These are phyloP conservation scores for Capillidium rhysosporum DNA, from an alignment of 371 early-diverging fungal genomes.

Conservation along the genomic window DNA sequence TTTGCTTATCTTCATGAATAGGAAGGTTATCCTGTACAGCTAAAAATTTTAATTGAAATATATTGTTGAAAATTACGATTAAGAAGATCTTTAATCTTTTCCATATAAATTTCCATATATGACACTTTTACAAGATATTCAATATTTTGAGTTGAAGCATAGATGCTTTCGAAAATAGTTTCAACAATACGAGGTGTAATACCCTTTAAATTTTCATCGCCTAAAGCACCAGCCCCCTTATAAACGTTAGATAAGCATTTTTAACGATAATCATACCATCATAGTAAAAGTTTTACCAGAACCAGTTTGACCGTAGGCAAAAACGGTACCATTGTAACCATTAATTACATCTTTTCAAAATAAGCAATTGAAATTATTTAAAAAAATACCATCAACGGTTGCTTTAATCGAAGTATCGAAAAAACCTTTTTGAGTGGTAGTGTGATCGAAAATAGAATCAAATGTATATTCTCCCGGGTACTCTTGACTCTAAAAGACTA, in stretches of 20 bases:
- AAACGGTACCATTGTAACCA: conserved; percentile 95
- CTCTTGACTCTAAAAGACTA: conserved; percentile 25
- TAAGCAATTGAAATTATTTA: not conserved
- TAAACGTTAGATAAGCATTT: conserved; percentile 9
- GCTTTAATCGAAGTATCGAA: conserved; percentile 78
- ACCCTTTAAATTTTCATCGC: conserved; percentile 72
- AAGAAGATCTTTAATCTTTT: conserved; percentile 91
- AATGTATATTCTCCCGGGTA: conserved; percentile 65
- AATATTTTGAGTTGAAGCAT: conserved; percentile 62
- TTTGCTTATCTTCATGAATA: conserved; percentile 82
- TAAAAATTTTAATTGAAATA: conserved; percentile 11
- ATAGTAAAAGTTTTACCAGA: conserved; percentile 99
- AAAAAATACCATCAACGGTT: conserved; percentile 63
- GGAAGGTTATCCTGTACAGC: conserved; percentile 75
- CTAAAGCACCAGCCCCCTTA: conserved; percentile 85
- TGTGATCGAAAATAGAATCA: conserved; percentile 73
- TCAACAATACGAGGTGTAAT: conserved; percentile 87
- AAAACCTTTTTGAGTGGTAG: conserved; percentile 57
- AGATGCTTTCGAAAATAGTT: conserved; percentile 69
- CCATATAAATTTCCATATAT: conserved; percentile 99
- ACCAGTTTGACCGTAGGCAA: conserved; percentile 97
- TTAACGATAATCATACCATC: conserved; percentile 44
- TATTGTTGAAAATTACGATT: conserved; percentile 31
- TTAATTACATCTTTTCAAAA: conserved; percentile 35
- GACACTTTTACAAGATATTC: conserved; percentile 87